Base-by-base conservation (phyloP, 176 grass and related monocot species). In the Raddia distichophylla region DNA sequence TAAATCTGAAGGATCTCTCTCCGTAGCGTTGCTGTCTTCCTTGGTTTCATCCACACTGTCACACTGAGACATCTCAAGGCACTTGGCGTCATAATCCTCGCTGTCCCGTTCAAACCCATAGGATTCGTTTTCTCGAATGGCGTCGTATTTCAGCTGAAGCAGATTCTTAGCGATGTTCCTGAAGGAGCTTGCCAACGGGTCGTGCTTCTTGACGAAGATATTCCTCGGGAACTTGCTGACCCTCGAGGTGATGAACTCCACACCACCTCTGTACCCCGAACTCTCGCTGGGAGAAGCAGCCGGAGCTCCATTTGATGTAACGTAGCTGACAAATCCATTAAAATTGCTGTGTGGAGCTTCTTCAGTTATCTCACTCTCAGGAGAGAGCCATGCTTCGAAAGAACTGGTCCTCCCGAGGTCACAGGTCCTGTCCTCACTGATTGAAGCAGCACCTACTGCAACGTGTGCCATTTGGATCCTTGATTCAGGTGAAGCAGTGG, bases 101-200 rank as follows among this genome's bases (percentile, higher is more conserved):
- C 55, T 77, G 54, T 76, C 61, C 58, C 70, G 71, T 68, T 83
- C 84, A 6, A 79, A 71, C 27, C 55, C 80, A 72, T 61, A 45
- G 12, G 67, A 84, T 65, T 57, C 50, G 13, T 59, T 37, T 64
- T 78, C 72, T 64, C 73, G 72, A 74, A 68, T 70, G 54, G 27
- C 20, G 40, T 76, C 67, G 66, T 79, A 32, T 47, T 80, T 86
- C 27, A 91, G 73, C 66, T 76, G 76, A 43, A 77, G 80, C 56
- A 84, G 19, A 60, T 84, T 74, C 60, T 68, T 69, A 2, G 80
- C 64, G 54, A 84, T 84, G 50, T 81, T 49, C 45, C 53, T 46
- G 42, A 89, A 74, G 33, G 86, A 80, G 62, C 53, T 46, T 46
- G 86, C 66, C 18, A 86, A 80, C 27, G 74, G 63, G 57, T 86